These are phyloP conservation scores for Xenoacremonium recifei DNA, from an alignment of 2,329 filamentous ascomycete genomes.

Conservation along the genomic window DNA sequence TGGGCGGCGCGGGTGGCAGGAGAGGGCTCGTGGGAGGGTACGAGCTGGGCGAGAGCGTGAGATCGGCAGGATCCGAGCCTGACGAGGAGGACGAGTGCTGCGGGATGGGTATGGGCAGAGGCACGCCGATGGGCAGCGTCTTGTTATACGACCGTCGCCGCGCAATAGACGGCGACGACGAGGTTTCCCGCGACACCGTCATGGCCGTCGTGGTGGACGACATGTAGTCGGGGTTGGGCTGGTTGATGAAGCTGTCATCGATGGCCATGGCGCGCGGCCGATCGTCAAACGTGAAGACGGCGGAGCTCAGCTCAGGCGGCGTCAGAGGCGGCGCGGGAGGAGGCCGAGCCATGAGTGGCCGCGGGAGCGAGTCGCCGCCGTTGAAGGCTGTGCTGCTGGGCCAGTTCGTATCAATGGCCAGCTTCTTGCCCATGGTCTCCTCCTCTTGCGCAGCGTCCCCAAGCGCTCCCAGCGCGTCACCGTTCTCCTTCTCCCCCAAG, in stretches of 20 bases:
- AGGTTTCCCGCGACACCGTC: slow-evolving; percentile 21
- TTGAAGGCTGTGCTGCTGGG: slow-evolving; percentile 11
- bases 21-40: slow-evolving; percentile 48
- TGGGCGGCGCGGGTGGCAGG: slow-evolving; percentile 46
- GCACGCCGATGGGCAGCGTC: slow-evolving; percentile 35
- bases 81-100: slow-evolving; percentile 18
- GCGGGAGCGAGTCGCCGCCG: slow-evolving; percentile 25
- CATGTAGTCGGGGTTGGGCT: slow-evolving; percentile 50
- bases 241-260: slow-evolving; percentile 42
- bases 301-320: slow-evolving; percentile 43
- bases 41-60: slow-evolving; percentile 45
- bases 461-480: slow-evolving; percentile 6
- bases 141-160: slow-evolving; percentile 44
- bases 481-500: no score
- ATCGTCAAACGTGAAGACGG: slow-evolving; percentile 43
- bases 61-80: slow-evolving; percentile 22
- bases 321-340: slow-evolving; percentile 50
- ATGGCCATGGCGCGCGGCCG: slow-evolving; percentile 23
- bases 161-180: slow-evolving; percentile 32
- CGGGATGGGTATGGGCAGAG: no score
- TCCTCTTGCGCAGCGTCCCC: slow-evolving; percentile 11
- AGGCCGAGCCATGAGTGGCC: slow-evolving; percentile 34
- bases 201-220: slow-evolving; percentile 31
- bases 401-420: slow-evolving; percentile 27
- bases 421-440: slow-evolving; percentile 14